phyloP scores from a whole-genome alignment of 1,284 basidiomycete genomes.

The Microbotryomycetes sp. region DNA sequence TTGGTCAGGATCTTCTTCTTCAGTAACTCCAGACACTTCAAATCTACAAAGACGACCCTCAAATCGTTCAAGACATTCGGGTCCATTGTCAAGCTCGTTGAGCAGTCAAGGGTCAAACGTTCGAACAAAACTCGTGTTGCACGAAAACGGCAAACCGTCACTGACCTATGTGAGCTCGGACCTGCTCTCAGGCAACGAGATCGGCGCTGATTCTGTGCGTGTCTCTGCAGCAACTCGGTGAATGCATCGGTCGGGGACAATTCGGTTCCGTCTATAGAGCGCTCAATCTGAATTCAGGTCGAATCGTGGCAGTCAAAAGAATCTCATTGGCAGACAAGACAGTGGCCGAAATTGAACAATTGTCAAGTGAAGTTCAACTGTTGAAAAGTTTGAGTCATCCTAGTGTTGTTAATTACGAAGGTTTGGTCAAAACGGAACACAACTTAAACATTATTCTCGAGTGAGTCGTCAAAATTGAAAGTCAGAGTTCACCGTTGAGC shows the following conservation, averaged over 20 bases:
- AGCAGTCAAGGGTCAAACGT: constrained; percentile 54
- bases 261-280: constrained; percentile 93
- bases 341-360: constrained; percentile 66
- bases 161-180: constrained; percentile 68
- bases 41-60: constrained; percentile 27
- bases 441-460: constrained; percentile 86
- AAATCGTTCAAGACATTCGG: constrained; percentile 49
- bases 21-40: constrained; percentile 8
- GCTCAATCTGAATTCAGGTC: constrained; percentile 80
- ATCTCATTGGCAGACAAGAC: constrained; percentile 81
- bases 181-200: background rate
- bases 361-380: constrained; percentile 86
- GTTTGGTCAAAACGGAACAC: constrained; percentile 81
- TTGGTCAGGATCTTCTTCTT: constrained; percentile 31
- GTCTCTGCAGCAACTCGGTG: constrained; percentile 71
- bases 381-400: constrained; percentile 83
- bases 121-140: constrained; percentile 68
- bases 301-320: constrained; percentile 91
- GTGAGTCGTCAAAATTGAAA: constrained; percentile 60
- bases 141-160: constrained; percentile 69
- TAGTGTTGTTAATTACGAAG: constrained; percentile 91
- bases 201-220: constrained; percentile 23
- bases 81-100: constrained; percentile 62
- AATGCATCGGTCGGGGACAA: constrained; percentile 92
- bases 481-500: no score